Base-by-base conservation (phyloP, 768 basidiomycete species). In the Lactifluus piperatus region DNA sequence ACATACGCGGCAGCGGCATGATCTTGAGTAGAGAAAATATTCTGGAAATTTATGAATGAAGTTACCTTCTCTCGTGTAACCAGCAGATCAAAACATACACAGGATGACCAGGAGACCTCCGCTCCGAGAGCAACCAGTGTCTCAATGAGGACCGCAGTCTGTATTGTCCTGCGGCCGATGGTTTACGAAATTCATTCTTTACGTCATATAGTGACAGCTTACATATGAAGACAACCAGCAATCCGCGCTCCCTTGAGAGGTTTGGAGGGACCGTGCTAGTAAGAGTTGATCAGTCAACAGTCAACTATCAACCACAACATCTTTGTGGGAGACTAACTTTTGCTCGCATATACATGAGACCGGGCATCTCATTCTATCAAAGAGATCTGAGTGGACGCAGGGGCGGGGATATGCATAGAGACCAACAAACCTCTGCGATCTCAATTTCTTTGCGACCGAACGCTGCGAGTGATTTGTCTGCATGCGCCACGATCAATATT, bases 391-490 rank as follows among this genome's bases (percentile, higher is more conserved):
- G 51, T 11, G 5, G 59, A 59, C 52, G 58, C 20, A 56, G 53
- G 57, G 51, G 64, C 61, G 62, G 61, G 22, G 43, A 36, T 4
- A 52, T 36, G n/a, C 8, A 50, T 24, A 57, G 46, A 52, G 64
- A 43, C 44, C 54, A 66, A 57, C 72, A 66, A 73, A 95, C 94
- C 86, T 99, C 95, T 64, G 95, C 95, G 74, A 99, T 90, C 78
- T 95, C 87, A 69, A 99, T 91, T 79, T 99, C 95, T 80, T 99
- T 99, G 80, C 95, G 93, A 75, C 95, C 93, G 76, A 97, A 99
- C 61, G 95, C 95, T 71, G 97, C 97, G 71, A 99, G 91, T 69
- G 94, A 98, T 69, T 95, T 78, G 71, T 93, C 93, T 91, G 55
- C 46, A 10, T 53, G 55, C 34, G 41, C 34, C 43, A 41, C 16